phyloP scores from a whole-genome alignment of 306 rosid species.

The Corylus heterophylla region DNA sequence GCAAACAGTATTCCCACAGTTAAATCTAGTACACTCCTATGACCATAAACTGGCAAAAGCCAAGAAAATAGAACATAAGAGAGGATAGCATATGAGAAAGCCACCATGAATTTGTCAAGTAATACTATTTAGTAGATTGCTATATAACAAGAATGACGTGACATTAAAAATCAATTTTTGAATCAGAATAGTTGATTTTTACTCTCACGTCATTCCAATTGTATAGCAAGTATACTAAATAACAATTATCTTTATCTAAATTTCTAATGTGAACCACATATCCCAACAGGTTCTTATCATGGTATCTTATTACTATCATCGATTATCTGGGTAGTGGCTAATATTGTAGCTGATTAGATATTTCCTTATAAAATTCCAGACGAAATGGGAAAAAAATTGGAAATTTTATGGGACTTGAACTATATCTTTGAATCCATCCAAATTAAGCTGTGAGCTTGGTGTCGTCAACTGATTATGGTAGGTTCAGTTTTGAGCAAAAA shows the following conservation, averaged over 20 bases:
- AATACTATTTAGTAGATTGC: too few species aligned
- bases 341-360: neutral
- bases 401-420: neutral
- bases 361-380: neutral
- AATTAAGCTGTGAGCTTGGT: neutral
- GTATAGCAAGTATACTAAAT: too few species aligned
- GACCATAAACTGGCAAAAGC: neutral
- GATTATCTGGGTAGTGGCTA: neutral
- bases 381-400: neutral
- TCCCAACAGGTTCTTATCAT: neutral
- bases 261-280: neutral
- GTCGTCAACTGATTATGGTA: neutral
- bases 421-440: neutral
- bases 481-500: neutral
- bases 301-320: neutral
- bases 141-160: too few species aligned
- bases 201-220: too few species aligned
- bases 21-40: neutral
- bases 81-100: conserved; percentile 14
- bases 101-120: neutral
- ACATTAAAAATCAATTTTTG: too few species aligned
- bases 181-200: too few species aligned
- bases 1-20: conserved; percentile 7
- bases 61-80: neutral
- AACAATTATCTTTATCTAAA: too few species aligned